Base-by-base conservation (phyloP, 2,329 filamentous ascomycete species). In the Pseudocercospora crystallina region DNA sequence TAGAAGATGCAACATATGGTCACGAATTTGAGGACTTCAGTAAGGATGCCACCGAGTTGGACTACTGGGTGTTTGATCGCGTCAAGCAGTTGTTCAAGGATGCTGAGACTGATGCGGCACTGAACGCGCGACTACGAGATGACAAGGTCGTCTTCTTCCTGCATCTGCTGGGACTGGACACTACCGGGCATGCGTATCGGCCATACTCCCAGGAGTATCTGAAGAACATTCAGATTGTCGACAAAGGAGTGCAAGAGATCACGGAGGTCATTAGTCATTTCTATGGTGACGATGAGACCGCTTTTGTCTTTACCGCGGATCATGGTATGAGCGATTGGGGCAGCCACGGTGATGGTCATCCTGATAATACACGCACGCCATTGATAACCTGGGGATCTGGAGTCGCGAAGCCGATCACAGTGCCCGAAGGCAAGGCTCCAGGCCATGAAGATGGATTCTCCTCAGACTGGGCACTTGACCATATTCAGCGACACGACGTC, bases 291-390 rank as follows among this genome's bases (percentile, higher is more conserved):
- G 86, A 82, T 47, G 85, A 94, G 69, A 97, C 94, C 0, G 90
- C 95, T 0, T 99, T 92, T 68, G 83, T 99, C 12, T 99, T 99
- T 67, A 99, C 95, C 1, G 94, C 94, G 7, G 94, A 99, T 66
- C 94, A 99, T 69, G 94, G 94, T 13, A 99, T 99, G 94, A 97
- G 90, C 65, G 94, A 99, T 71, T 96, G 88, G 86, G 94, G 95
- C n/a, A 97, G 91, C 62, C 95, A 99, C 69, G 95, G 95, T 33
- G 94, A 99, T 69, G 94, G 94, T 7, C 91, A 99, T 71, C 94
- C 94, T 0, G 89, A 99, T 69, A 99, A 97, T 64, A 99, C 94
- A 2, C 83, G 94, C 43, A 99, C 94, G 0, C 94, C 94, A 1
- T 76, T 99, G 30, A 89, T 99, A 60, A 85, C 81, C 2, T 99